phyloP scores from a whole-genome alignment of 192 early-diverging fungal genomes.

The Podochytrium sp. region DNA sequence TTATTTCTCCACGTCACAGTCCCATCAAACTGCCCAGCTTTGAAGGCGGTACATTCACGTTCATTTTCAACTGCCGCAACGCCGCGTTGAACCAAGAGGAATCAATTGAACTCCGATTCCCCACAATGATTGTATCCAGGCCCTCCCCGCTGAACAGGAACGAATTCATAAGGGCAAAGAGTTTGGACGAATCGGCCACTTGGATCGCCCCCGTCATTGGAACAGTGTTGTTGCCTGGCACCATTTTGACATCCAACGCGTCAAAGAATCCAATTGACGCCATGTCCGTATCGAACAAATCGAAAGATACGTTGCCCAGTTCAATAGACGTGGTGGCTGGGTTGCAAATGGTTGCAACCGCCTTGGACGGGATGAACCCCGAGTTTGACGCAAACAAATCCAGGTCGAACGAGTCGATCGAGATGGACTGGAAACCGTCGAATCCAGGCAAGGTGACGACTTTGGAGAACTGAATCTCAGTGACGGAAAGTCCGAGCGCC shows the following conservation, averaged over 20 bases:
- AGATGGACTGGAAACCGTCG: slow-evolving; percentile 18
- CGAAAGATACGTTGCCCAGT: slow-evolving; percentile 28
- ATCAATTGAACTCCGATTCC: not conserved
- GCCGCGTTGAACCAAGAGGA: not conserved
- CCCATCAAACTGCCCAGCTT: no score
- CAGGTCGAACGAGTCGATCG: slow-evolving; percentile 29
- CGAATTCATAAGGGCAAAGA: not conserved
- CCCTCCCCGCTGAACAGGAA: slow-evolving; percentile 10
- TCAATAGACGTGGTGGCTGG: slow-evolving; percentile 27
- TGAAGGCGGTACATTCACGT: not conserved
- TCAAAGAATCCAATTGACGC: not conserved
- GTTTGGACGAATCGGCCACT: not conserved
- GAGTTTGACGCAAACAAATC: slow-evolving; percentile 12
- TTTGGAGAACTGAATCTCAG: slow-evolving; percentile 36
- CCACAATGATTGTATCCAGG: not conserved
- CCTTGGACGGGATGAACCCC: slow-evolving; percentile 25
- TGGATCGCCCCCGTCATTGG: slow-evolving; percentile 13
- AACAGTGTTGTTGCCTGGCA: slow-evolving; percentile 19
- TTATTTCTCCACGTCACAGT: not conserved
- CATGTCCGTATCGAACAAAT: not conserved
- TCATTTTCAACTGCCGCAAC: not conserved
- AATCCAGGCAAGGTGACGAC: slow-evolving; percentile 21
- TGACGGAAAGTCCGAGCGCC: slow-evolving; percentile 34
- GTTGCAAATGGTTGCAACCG: slow-evolving; percentile 19
- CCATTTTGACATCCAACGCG: not conserved